These are phyloP conservation scores for Diaporthe sp. DNA, from an alignment of 2,329 filamentous ascomycete genomes.

Conservation along the genomic window DNA sequence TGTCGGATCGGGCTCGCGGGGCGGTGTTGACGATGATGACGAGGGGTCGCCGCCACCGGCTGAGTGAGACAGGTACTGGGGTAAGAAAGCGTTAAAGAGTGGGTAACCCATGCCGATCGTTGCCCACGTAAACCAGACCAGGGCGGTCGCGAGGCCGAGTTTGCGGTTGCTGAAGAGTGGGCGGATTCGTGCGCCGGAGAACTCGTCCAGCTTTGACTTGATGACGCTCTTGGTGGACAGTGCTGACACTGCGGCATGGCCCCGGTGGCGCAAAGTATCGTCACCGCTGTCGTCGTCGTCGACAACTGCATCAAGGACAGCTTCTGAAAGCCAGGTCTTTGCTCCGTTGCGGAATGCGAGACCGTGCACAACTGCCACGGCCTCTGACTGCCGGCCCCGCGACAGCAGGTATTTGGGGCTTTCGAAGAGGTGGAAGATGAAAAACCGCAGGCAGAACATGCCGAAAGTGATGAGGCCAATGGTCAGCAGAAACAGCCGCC, in stretches of 20 bases:
- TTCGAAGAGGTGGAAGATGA: constrained; percentile 85
- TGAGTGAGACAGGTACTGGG: constrained; percentile 81
- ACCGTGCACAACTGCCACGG: constrained; percentile 83
- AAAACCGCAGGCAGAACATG: constrained; percentile 85
- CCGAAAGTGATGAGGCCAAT: constrained; percentile 79
- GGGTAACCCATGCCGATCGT: constrained; percentile 89
- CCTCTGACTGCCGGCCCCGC: constrained; percentile 81
- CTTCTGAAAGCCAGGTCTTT: constrained; percentile 82
- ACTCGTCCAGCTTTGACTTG: constrained; percentile 71
- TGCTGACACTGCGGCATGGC: constrained; percentile 28
- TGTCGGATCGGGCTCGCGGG: constrained; percentile 50
- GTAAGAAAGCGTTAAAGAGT: constrained; percentile 91
- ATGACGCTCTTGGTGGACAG: constrained; percentile 58
- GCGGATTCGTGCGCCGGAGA: constrained; percentile 75
- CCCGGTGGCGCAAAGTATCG: constrained; percentile 6
- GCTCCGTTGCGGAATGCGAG: constrained; percentile 79
- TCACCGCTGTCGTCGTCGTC: constrained; percentile 47
- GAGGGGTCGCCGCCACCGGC: neutral
- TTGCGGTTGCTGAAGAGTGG: constrained; percentile 72
- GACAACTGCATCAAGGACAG: constrained; percentile 71
- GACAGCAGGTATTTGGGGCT: constrained; percentile 87
- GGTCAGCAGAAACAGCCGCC: constrained; percentile 79
- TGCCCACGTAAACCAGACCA: constrained; percentile 85
- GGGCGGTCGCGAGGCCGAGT: constrained; percentile 62
- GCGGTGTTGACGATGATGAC: neutral